Evolutionary conservation across 2,329 filamentous ascomycete species (phyloP).

Genomic region (Neurospora sp.): DNA sequence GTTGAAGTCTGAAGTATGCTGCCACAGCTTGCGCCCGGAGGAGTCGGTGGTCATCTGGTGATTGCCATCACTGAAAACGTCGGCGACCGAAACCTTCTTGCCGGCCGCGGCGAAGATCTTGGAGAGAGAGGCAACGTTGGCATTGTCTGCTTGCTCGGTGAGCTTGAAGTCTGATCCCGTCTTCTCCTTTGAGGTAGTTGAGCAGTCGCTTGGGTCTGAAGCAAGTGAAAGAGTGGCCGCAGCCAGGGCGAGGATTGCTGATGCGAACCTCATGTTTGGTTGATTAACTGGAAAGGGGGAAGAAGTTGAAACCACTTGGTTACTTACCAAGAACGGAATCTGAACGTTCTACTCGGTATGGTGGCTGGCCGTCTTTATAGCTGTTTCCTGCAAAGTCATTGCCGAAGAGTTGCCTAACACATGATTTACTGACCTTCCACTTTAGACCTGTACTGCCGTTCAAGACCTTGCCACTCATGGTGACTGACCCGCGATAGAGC

Average conservation of each 20-base stretch:
- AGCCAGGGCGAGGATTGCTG: not conserved
- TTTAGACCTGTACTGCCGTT: not conserved
- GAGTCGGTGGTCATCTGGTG: slow-evolving; percentile 15
- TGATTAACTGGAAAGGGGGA: not conserved
- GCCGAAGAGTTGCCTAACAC: not conserved
- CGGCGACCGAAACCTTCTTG: slow-evolving; percentile 10
- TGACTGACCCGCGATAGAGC: not conserved
- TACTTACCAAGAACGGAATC: not conserved
- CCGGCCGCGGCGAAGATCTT: slow-evolving; percentile 10
- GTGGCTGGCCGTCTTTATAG: not conserved
- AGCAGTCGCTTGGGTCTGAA: slow-evolving; percentile 7
- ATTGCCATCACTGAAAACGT: slow-evolving; percentile 18
- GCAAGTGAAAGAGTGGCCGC: slow-evolving; percentile 1
- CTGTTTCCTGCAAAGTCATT: not conserved
- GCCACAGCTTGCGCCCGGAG: slow-evolving; percentile 12
- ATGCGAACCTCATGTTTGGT: slow-evolving; percentile 3
- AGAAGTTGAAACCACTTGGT: not conserved
- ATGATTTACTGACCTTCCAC: not conserved
- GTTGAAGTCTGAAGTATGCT: slow-evolving; percentile 16
- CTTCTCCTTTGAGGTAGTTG: slow-evolving; percentile 14
- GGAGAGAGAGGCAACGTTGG: slow-evolving; percentile 15
- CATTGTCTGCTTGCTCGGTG: slow-evolving; percentile 15
- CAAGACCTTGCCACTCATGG: not conserved
- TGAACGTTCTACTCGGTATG: not conserved
- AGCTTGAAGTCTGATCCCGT: slow-evolving; percentile 17